Conservation (phyloP, 108 stramenopile genomes). For the Nitzschia sp. region DNA sequence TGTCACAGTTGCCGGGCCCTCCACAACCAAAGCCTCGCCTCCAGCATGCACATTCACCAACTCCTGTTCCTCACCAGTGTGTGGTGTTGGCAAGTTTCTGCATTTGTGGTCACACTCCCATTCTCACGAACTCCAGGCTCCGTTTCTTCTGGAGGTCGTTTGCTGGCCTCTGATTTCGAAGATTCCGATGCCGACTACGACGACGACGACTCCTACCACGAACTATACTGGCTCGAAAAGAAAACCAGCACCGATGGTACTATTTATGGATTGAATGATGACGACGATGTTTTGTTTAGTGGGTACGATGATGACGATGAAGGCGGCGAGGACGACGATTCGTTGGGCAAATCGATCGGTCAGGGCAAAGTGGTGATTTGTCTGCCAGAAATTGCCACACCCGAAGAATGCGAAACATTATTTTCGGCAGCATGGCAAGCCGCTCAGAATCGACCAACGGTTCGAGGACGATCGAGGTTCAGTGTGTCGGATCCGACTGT, state of each 20-base stretch:
- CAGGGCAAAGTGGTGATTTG: conserved; percentile 4
- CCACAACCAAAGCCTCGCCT: no score
- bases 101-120: no score
- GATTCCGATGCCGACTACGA: no score
- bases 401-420: conserved; percentile 11
- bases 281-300: not conserved
- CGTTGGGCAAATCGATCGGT: conserved; percentile 20
- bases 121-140: no score
- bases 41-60: no score
- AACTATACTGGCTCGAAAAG: conserved; percentile 4
- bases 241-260: not conserved
- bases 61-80: no score
- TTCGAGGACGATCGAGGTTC: conserved; percentile 11
- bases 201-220: no score
- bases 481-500: conserved; percentile 14
- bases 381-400: conserved; percentile 1
- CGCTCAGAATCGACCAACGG: not conserved
- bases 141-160: no score
- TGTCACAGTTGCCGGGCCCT: no score
- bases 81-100: no score
- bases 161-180: no score
- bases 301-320: not conserved
- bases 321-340: not conserved
- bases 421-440: conserved; percentile 15
- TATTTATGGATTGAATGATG: not conserved